A percentile compares a stretch with the other conserved stretches of the same genome.
Conservation (phyloP, 805 yeast genomes). For the Kluyveromyces siamensis region DNA sequence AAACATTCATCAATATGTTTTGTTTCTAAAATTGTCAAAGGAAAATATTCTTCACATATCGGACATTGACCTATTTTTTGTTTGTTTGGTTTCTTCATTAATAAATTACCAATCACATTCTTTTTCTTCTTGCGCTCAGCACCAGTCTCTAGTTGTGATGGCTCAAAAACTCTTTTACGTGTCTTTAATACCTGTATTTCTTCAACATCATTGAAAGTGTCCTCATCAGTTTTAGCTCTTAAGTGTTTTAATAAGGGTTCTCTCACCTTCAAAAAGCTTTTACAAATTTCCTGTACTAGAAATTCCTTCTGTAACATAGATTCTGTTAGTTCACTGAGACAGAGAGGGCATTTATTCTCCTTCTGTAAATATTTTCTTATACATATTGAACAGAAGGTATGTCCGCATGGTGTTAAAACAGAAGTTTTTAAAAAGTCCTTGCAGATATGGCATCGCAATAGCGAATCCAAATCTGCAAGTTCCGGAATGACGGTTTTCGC, state of each 20-base stretch:
- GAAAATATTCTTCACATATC: constrained; percentile 48
- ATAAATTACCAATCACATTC: constrained; percentile 6
- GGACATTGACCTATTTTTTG: constrained; percentile 50
- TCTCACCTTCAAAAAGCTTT: constrained; percentile 40
- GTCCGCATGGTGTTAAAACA: constrained; percentile 76
- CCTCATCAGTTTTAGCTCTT: constrained; percentile 20
- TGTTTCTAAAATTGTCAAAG: constrained; percentile 45
- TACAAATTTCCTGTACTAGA: constrained; percentile 61
- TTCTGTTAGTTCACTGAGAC: constrained; percentile 62
- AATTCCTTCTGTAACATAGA: constrained; percentile 59
- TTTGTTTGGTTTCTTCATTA: constrained; percentile 8
- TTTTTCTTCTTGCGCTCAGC: constrained; percentile 8
- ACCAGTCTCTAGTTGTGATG: no score
- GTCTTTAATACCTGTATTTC: constrained; percentile 26
- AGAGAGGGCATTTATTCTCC: constrained; percentile 65
- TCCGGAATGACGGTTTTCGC: constrained; percentile 41
- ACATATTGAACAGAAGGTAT: constrained; percentile 83
- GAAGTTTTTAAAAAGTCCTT: constrained; percentile 77
- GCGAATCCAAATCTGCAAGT: constrained; percentile 54
- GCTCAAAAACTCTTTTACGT: constrained; percentile 10
- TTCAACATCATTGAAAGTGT: constrained; percentile 7
- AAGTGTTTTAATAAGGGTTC: constrained; percentile 27
- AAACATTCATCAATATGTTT: constrained; percentile 59
- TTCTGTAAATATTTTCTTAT: constrained; percentile 60
- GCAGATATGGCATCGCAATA: constrained; percentile 78